A percentile compares a stretch with the other conserved stretches of the same genome.
These are phyloP conservation scores for Aspergillus glaucus DNA, from an alignment of 2,329 filamentous ascomycete species.

Conservation along the genomic window DNA sequence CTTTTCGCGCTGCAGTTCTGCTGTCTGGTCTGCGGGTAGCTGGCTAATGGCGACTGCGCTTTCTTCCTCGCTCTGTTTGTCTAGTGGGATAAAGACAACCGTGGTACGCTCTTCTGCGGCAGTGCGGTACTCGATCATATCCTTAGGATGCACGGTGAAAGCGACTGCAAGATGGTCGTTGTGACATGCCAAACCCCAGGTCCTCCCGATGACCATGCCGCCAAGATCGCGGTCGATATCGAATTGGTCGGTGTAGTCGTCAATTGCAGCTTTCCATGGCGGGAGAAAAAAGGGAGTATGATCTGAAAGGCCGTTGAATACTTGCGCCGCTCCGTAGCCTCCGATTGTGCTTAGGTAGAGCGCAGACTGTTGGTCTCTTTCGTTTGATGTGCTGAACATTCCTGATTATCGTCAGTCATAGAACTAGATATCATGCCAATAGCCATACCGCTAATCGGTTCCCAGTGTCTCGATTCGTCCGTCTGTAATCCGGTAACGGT, in stretches of 20 bases:
- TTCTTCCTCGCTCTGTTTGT: conserved; percentile 5
- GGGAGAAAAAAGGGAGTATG: conserved; percentile 4
- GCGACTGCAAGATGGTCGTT: conserved; percentile 45
- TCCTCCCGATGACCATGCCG: conserved; percentile 43
- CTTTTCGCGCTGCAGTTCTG: conserved; percentile 9
- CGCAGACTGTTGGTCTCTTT: conserved; percentile 7
- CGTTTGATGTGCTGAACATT: conserved; percentile 15
- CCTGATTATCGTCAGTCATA: conserved; percentile 17
- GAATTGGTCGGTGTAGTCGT: conserved; percentile 37
- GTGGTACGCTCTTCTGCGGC: conserved; percentile 39
- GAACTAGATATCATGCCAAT: background rate
- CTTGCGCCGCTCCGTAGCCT: conserved; percentile 16
- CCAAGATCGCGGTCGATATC: conserved; percentile 46
- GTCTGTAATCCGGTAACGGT: conserved; percentile 4
- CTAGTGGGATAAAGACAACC: conserved; percentile 28
- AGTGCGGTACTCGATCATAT: conserved; percentile 53
- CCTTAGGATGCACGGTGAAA: conserved; percentile 49
- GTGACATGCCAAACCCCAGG: conserved; percentile 50
- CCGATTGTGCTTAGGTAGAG: conserved; percentile 28
- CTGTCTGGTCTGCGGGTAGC: conserved; percentile 8
- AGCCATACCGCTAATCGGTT: conserved; percentile 29
- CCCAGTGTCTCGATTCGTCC: conserved; percentile 17
- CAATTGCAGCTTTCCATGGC: conserved; percentile 26
- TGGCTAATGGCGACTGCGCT: conserved; percentile 8
- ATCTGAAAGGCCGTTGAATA: conserved; percentile 8